Evolutionary conservation across 148 eudicot genomes (phyloP), one percentile per base, ranked within the genome.

Genomic region (Chenopodium berlandieri): DNA sequence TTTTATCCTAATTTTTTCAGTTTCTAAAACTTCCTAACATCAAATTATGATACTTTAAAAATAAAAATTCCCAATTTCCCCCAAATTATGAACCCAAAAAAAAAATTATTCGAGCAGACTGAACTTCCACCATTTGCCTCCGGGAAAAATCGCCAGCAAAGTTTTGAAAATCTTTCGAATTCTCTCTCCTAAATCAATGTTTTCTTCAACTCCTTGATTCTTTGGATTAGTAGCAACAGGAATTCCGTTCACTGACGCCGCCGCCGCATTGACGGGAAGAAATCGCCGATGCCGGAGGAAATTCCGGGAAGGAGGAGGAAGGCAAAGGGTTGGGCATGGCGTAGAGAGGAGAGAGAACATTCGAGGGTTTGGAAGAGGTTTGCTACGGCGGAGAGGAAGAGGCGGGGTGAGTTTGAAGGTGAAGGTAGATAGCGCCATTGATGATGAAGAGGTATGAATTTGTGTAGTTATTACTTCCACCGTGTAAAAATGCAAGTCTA

Each of bases 111-210:
- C 25, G 25, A 23, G 25, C 25, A 23, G 25, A 23, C 25, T 23
- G 25, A 96, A 82, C 81, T 79, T 89, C 99, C 98, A 96, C 98
- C 98, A 96, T 2, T 78, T 84, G 16, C 99, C 98, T 47, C 99
- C 99, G 1, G 99, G 98, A 69, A 92, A 87, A 62, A 92, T 25
- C 13, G 90, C 78, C 75, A 86, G 80, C 31, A 90, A 67, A n/a
- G 75, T 77, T 19, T 75, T 85, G 8, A 91, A 40, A 85, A 85
- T 75, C 22, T 82, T 78, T 20, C 84, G 82, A 44, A 92, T 71
- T 84, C 83, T 88, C 82, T 79, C 76, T 13, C 76, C 76, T 17
- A 75, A 44, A 78, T 88, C 88, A 70, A 32, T 72, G 23, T 77
- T 82, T 48, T 75, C 77, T 4, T 47, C 64, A 79, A 44, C 23